phyloP scores from a whole-genome alignment of 768 basidiomycete species.

The Tylopilus felleus region DNA sequence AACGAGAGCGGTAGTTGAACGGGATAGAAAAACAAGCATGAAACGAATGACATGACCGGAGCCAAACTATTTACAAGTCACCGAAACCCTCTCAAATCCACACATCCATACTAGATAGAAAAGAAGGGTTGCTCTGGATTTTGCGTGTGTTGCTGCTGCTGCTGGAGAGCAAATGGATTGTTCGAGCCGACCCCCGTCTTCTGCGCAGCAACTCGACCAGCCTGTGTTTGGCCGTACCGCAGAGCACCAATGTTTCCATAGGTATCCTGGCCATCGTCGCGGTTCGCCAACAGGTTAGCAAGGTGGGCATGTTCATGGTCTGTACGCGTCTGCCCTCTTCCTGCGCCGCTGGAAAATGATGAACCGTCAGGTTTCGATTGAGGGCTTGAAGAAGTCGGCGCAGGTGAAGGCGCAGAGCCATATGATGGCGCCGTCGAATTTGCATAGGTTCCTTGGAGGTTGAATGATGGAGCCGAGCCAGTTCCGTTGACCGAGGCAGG shows the following conservation, averaged over 20 bases:
- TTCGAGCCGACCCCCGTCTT: constrained; percentile 45
- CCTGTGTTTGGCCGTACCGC: constrained; percentile 64
- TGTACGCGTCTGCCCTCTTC: constrained; percentile 36
- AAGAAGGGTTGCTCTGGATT: constrained; percentile 75
- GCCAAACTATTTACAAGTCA: constrained; percentile 11
- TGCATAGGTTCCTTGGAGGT: constrained; percentile 66
- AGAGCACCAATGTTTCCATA: constrained; percentile 87
- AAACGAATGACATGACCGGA: constrained; percentile 9
- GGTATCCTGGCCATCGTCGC: constrained; percentile 92
- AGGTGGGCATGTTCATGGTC: constrained; percentile 76
- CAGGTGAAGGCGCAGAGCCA: constrained; percentile 38
- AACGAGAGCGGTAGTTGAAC: background rate
- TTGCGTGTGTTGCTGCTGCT: constrained; percentile 56
- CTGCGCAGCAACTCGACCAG: constrained; percentile 45
- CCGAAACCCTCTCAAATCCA: background rate
- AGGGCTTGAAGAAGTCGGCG: constrained; percentile 37
- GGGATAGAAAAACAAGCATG: constrained; percentile 12
- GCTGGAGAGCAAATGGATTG: constrained; percentile 60
- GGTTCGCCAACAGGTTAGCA: constrained; percentile 78
- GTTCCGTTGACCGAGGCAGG: constrained; percentile 32
- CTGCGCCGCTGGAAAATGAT: constrained; percentile 10
- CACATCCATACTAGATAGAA: constrained; percentile 48
- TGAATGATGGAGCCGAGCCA: constrained; percentile 52
- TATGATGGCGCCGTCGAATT: constrained; percentile 36
- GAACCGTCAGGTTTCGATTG: constrained; percentile 37